Conservation (phyloP, 1,139 yeast species). For the Yamadazyma triangularis region DNA sequence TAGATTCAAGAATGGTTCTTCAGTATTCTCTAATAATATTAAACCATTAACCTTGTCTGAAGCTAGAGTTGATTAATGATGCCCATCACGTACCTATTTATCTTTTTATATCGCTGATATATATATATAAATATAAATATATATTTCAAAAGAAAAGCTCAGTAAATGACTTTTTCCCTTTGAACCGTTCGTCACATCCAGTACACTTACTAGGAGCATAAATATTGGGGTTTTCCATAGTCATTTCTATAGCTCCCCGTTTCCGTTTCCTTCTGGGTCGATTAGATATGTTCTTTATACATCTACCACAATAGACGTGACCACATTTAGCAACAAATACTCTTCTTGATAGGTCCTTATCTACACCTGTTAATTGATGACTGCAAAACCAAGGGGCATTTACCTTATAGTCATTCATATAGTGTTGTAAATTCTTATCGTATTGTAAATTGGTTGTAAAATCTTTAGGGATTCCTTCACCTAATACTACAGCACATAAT, state of each 20-base stretch:
- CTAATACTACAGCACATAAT: slow-evolving; percentile 65
- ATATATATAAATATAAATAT: too few relatives aligned
- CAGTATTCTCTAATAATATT: slow-evolving; percentile 45
- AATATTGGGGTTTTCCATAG: too few relatives aligned
- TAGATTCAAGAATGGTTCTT: slow-evolving; percentile 48
- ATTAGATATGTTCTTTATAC: slow-evolving; percentile 58
- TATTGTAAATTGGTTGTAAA: slow-evolving; percentile 34
- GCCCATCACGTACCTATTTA: too few relatives aligned
- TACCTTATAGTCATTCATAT: slow-evolving; percentile 28
- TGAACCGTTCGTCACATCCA: slow-evolving; percentile 34
- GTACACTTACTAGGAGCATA: slow-evolving; percentile 50
- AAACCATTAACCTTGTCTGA: slow-evolving; percentile 48
- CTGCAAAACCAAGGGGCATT: slow-evolving; percentile 66
- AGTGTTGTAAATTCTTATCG: slow-evolving; percentile 21
- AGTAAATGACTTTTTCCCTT: slow-evolving; percentile 28
- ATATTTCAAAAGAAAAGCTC: too few relatives aligned
- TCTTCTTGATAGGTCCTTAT: slow-evolving; percentile 59
- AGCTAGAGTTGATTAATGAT: slow-evolving; percentile 40
- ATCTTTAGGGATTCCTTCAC: slow-evolving; percentile 62
- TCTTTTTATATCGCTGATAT: too few relatives aligned
- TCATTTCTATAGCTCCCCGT: slow-evolving; percentile 8
- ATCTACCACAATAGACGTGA: slow-evolving; percentile 82
- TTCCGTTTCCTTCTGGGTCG: slow-evolving; percentile 21
- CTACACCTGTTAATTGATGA: slow-evolving; percentile 46
- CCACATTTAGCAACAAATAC: slow-evolving; percentile 75